Evolutionary conservation across 2,329 filamentous ascomycete species (phyloP).

Genomic region (Madurella fahalii): DNA sequence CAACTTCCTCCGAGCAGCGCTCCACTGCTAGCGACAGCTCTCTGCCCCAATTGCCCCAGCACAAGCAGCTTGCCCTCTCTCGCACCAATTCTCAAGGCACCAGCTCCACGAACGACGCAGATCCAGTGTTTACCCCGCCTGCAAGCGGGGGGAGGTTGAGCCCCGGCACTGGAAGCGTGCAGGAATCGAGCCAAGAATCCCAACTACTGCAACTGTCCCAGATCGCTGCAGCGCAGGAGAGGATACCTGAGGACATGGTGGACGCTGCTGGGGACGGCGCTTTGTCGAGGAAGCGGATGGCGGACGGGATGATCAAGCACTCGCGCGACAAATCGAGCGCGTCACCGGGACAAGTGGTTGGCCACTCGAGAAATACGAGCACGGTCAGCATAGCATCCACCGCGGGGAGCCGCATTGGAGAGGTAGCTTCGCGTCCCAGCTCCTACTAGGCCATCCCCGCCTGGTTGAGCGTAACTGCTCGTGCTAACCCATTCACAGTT

Average conservation of each 20-base stretch:
- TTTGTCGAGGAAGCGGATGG: conserved; percentile 65
- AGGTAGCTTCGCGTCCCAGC: conserved; percentile 51
- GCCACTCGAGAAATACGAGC: conserved; percentile 70
- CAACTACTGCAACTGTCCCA: conserved; percentile 57
- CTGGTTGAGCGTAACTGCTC: not conserved
- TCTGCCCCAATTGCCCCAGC: conserved; percentile 11
- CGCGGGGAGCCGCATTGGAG: conserved; percentile 67
- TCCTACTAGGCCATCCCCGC: not conserved
- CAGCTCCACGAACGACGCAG: conserved; percentile 35
- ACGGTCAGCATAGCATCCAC: conserved; percentile 59
- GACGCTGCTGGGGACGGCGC: conserved; percentile 22
- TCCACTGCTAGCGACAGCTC: not conserved
- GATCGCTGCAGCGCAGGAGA: conserved; percentile 51
- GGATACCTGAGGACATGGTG: conserved; percentile 39
- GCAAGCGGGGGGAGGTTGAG: conserved; percentile 41
- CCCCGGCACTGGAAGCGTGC: conserved; percentile 35
- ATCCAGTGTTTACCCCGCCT: conserved; percentile 42
- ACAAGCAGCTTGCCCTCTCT: conserved; percentile 26
- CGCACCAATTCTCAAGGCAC: conserved; percentile 45
- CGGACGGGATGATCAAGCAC: conserved; percentile 68
- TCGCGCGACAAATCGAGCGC: conserved; percentile 37
- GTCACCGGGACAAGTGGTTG: conserved; percentile 45
- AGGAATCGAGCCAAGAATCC: conserved; percentile 49
- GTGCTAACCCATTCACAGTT: conserved; percentile 46
- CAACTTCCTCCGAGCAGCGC: conserved; percentile 3